Evolutionary conservation across 2,329 filamentous ascomycete species (phyloP).

Genomic region (Aspergillus udagawae): DNA sequence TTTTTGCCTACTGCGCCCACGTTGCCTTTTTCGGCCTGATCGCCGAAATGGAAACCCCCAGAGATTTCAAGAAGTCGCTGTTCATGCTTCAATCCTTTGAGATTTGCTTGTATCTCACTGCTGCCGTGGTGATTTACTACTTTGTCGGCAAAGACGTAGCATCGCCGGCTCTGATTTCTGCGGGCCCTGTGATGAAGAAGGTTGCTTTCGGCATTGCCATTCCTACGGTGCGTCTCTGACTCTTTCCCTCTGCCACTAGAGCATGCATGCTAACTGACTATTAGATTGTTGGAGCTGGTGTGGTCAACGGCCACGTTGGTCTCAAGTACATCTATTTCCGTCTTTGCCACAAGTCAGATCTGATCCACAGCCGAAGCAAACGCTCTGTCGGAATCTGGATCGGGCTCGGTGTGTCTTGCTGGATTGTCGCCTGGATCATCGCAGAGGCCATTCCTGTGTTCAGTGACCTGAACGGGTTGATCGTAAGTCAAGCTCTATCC

Average conservation of each 20-base stretch:
- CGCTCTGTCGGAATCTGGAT: constrained; percentile 57
- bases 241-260: too few species aligned
- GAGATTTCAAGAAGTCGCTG: constrained; percentile 60
- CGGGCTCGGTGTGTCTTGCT: constrained; percentile 51
- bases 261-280: background rate
- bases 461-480: constrained; percentile 60
- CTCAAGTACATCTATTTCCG: constrained; percentile 63
- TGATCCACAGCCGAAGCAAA: constrained; percentile 47
- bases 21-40: constrained; percentile 67
- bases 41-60: constrained; percentile 59
- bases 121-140: constrained; percentile 66
- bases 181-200: constrained; percentile 54
- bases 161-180: constrained; percentile 63
- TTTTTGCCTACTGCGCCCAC: constrained; percentile 66
- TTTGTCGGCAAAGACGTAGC: constrained; percentile 60
- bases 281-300: constrained; percentile 62
- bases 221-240: constrained; percentile 47
- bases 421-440: constrained; percentile 62
- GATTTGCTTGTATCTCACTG: constrained; percentile 59
- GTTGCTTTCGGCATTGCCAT: constrained; percentile 65
- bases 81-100: constrained; percentile 57
- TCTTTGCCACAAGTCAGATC: constrained; percentile 56
- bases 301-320: constrained; percentile 65
- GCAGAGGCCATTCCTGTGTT: constrained; percentile 68
- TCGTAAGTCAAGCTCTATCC: constrained; percentile 29